Evolutionary conservation across 1,284 basidiomycete species (phyloP), one percentile per base, ranked within the genome.

Genomic region (Fistulina hepatica): DNA sequence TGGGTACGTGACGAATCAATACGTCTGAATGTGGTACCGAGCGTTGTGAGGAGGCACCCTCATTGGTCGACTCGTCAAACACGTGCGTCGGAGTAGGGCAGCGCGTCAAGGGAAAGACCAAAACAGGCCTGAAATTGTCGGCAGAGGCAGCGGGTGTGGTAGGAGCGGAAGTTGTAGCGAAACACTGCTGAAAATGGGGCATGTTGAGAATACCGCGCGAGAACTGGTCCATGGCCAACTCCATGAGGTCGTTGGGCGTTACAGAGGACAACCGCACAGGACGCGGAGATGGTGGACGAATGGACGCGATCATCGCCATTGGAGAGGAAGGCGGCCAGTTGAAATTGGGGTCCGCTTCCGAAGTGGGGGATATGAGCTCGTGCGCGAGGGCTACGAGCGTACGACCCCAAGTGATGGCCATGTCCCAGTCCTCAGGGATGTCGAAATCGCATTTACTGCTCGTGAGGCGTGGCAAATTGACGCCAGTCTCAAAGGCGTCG

Each of bases 171-270:
- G 19, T 9, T 13, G 28, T 31, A 13, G 28, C 15, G 28, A 31
- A 19, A 13, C 15, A 16, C 10, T 60, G 58, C 33, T 61, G 56
- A 5, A 62, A 61, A 46, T 73, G 73, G 4, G 76, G 75, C 75
- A 78, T 76, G 51, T 75, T 69, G 49, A 79, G 70, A 40, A 78
- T 76, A 2, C 74, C 76, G 20, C 74, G 59, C n/a, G 67, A 67
- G 50, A 78, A 76, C 46, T 76, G 75, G 50, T 78, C 75, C 58
- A 73, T 69, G 12, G 75, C 74, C 24, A 73, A 59, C 12, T 64
- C 54, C 53, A 76, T 56, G 37, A 76, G 52, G 32, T 75, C 72
- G 49, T 70, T 54, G 4, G 72, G 58, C 9, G 59, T 55, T 2
- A 62, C 58, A 9, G 50, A 51, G 12, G 55, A 52, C 9, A 76